Percentiles rank a stretch among this genome's conserved stretches.
These are phyloP conservation scores for Austroboletus niveus DNA, from an alignment of 1,284 basidiomycete genomes.

Conservation along the genomic window DNA sequence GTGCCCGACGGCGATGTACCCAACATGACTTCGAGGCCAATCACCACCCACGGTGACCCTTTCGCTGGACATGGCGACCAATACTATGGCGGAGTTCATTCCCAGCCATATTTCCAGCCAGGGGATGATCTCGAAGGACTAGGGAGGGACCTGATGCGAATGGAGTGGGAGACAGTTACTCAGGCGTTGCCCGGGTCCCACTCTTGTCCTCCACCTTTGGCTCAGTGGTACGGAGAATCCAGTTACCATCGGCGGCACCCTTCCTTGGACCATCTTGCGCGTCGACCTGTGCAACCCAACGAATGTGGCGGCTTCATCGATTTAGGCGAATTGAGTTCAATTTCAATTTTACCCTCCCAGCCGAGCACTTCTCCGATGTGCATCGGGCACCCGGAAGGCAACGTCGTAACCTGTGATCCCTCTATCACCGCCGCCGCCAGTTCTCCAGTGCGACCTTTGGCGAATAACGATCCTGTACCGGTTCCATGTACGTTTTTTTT, in stretches of 20 bases:
- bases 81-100: background rate
- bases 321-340: no score
- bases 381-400: background rate
- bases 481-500: conserved; percentile 14
- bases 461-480: background rate
- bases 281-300: background rate
- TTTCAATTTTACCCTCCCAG: background rate
- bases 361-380: background rate
- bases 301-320: background rate
- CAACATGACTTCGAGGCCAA: background rate
- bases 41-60: background rate
- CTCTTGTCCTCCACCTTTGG: no score
- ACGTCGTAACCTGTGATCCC: background rate
- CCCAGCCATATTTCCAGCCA: no score
- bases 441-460: background rate
- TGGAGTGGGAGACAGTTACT: background rate
- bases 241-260: background rate
- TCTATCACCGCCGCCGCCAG: background rate
- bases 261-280: conserved; percentile 7
- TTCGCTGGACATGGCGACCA: background rate
- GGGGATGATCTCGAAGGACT: no score
- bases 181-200: no score
- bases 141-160: background rate
- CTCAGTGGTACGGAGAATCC: no score
- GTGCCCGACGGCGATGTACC: background rate